A percentile compares a stretch with the other conserved stretches of the same genome.
These are phyloP conservation scores for Trichoderma cornu-damae DNA, from an alignment of 2,329 filamentous ascomycete species.

Conservation along the genomic window DNA sequence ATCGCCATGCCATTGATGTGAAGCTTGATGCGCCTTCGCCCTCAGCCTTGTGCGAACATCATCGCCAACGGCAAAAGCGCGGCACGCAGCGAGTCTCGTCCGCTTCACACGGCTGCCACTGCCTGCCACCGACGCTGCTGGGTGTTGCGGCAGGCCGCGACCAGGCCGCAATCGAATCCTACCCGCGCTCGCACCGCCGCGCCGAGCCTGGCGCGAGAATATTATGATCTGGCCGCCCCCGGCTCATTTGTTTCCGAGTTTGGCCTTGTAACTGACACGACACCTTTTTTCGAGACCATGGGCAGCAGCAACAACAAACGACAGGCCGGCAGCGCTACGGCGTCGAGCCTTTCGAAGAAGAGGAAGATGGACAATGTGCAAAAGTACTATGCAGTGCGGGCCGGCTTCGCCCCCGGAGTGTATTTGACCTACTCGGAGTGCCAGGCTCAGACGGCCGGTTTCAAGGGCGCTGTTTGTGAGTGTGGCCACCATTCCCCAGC, in stretches of 20 bases:
- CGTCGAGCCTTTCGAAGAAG: slow-evolving; percentile 37
- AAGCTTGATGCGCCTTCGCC: slow-evolving; percentile 25
- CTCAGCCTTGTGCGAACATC: slow-evolving; percentile 25
- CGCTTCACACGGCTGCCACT: background rate
- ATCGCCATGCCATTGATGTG: slow-evolving; percentile 27
- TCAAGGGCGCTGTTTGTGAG: slow-evolving; percentile 63
- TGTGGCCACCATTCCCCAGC: slow-evolving; percentile 25
- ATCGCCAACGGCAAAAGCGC: slow-evolving; percentile 22
- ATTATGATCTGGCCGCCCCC: slow-evolving; percentile 19
- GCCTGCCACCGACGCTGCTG: background rate
- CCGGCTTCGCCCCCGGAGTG: slow-evolving; percentile 54
- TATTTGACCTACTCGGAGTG: slow-evolving; percentile 59
- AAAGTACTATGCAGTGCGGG: slow-evolving; percentile 61
- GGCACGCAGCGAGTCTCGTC: background rate
- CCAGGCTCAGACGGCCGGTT: slow-evolving; percentile 55
- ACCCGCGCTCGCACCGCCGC: slow-evolving; percentile 10
- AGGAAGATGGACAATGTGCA: slow-evolving; percentile 44
- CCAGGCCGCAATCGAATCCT: slow-evolving; percentile 12
- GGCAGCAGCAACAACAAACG: slow-evolving; percentile 29
- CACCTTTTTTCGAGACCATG: slow-evolving; percentile 24
- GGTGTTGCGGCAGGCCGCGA: slow-evolving; percentile 3
- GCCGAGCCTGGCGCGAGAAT: slow-evolving; percentile 23
- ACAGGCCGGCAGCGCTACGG: slow-evolving; percentile 22
- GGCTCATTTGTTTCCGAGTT: slow-evolving; percentile 27
- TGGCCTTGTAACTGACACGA: slow-evolving; percentile 17